phyloP scores from a whole-genome alignment of 148 eudicot genomes.

The Fagopyrum tataricum region DNA sequence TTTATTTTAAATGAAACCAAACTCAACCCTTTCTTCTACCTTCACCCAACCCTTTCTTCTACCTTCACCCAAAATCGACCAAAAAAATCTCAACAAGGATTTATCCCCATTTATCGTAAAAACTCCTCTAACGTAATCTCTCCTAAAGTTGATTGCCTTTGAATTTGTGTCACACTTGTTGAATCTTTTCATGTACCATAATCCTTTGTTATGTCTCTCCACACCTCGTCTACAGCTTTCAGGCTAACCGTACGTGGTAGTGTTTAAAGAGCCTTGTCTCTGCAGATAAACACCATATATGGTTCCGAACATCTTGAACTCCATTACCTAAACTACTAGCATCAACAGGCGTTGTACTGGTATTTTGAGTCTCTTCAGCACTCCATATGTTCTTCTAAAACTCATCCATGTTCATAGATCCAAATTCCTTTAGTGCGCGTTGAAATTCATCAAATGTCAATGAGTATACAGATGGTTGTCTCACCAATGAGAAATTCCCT shows the following conservation, averaged over 20 bases:
- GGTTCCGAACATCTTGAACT: neutral
- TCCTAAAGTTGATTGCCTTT: slow-evolving; percentile 61
- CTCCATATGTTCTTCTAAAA: slow-evolving; percentile 79
- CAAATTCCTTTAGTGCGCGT: slow-evolving; percentile 66
- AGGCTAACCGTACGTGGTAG: slow-evolving; percentile 76
- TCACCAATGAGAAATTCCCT: slow-evolving; percentile 35
- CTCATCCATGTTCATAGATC: slow-evolving; percentile 99
- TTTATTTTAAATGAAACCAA: too few species aligned
- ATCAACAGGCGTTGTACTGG: slow-evolving; percentile 21
- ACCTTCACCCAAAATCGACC: too few species aligned
- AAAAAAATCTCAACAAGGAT: too few species aligned
- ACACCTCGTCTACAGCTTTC: slow-evolving; percentile 80
- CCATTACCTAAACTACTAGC: slow-evolving; percentile 3
- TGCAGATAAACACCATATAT: slow-evolving; percentile 49
- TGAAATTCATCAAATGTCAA: slow-evolving; percentile 93
- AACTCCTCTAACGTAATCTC: slow-evolving; percentile 93
- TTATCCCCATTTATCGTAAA: too few species aligned
- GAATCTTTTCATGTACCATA: slow-evolving; percentile 30
- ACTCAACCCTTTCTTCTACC: too few species aligned
- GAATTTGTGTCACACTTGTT: slow-evolving; percentile 30
- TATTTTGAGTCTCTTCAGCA: slow-evolving; percentile 69
- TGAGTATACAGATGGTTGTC: slow-evolving; percentile 69
- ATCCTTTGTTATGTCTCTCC: slow-evolving; percentile 65
- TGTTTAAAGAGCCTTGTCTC: slow-evolving; percentile 63
- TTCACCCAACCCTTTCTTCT: too few species aligned